These are phyloP conservation scores for Phialophora macrospora DNA, from an alignment of 2,329 filamentous ascomycete species.

Conservation along the genomic window DNA sequence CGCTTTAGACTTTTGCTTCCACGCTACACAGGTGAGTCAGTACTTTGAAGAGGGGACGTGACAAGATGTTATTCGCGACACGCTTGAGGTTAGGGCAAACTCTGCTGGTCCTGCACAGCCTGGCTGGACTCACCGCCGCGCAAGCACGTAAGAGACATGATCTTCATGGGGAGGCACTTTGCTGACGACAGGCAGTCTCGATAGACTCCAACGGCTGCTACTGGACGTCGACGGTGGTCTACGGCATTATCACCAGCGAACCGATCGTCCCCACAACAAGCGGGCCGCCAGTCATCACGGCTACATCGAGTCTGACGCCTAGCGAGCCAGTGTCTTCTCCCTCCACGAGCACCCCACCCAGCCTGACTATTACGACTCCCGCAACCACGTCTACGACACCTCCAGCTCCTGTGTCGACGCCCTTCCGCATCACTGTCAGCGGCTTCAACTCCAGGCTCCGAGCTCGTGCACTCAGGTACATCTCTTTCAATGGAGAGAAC, in stretches of 20 bases:
- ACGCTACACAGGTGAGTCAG: constrained; percentile 1
- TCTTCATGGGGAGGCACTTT: background rate
- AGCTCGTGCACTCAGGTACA: constrained; percentile 17
- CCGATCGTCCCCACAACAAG: background rate
- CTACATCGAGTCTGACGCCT: background rate
- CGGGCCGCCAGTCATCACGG: background rate
- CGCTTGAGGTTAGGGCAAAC: constrained; percentile 6
- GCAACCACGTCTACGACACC: constrained; percentile 2
- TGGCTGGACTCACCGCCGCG: constrained; percentile 14
- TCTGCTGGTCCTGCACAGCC: constrained; percentile 14
- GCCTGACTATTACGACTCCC: background rate
- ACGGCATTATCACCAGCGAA: constrained; percentile 13
- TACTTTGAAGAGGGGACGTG: background rate
- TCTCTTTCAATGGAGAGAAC: constrained; percentile 15
- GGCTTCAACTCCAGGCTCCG: constrained; percentile 18
- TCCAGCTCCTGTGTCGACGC: constrained; percentile 19
- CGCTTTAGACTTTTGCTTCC: background rate
- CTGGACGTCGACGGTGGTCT: constrained; percentile 30
- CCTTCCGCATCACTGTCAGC: constrained; percentile 23
- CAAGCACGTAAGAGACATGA: constrained; percentile 20
- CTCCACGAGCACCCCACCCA: background rate
- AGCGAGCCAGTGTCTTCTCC: background rate
- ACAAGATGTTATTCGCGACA: constrained; percentile 23
- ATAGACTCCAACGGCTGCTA: constrained; percentile 19
- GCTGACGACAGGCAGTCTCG: constrained; percentile 14